Percentiles rank a stretch among this genome's conserved stretches.
Evolutionary conservation across 768 basidiomycete species (phyloP).

Genomic region (Tulasnella sp.): DNA sequence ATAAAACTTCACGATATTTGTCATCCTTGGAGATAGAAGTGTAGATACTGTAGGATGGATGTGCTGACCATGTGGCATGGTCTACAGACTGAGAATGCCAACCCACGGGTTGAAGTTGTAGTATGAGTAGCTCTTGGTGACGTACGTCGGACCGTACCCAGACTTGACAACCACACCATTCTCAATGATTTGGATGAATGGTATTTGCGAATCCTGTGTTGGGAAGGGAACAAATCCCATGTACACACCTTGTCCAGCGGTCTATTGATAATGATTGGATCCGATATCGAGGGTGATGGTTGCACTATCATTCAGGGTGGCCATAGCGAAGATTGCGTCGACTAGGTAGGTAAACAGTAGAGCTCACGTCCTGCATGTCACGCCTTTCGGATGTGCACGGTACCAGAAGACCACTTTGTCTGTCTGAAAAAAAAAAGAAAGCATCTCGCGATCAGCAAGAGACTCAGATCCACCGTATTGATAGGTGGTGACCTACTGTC

Average conservation of each 20-base stretch:
- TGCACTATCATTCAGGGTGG: background rate
- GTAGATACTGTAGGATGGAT: too few species aligned
- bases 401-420: conserved; percentile 6
- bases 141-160: conserved; percentile 1
- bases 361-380: conserved; percentile 1
- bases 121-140: background rate
- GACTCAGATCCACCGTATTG: background rate
- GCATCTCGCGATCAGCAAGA: background rate
- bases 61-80: too few species aligned
- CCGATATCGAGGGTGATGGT: conserved; percentile 10
- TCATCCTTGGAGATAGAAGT: too few species aligned
- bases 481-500: too few species aligned
- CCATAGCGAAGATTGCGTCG: conserved; percentile 14
- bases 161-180: background rate
- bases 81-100: too few species aligned
- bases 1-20: too few species aligned
- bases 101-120: conserved; percentile 12
- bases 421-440: background rate
- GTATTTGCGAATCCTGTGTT: background rate
- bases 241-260: background rate
- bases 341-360: background rate
- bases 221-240: conserved; percentile 13
- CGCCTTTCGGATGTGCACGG: background rate
- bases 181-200: conserved; percentile 13
- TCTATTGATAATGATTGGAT: background rate